Evolutionary conservation across 176 grass and related monocot species (phyloP).

Genomic region (Hyparrhenia diplandra): DNA sequence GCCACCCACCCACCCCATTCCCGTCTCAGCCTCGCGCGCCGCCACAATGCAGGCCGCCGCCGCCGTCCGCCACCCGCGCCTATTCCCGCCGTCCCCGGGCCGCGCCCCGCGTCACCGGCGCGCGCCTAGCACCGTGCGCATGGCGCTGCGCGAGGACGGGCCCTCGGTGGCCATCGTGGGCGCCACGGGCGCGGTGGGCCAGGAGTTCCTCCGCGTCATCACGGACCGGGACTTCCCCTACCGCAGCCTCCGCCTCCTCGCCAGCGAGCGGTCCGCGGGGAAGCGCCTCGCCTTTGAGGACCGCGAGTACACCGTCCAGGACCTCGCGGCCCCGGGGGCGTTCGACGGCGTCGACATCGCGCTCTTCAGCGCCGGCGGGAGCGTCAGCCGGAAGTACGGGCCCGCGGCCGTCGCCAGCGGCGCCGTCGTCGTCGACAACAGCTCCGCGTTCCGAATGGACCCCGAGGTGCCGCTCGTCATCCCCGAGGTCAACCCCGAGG

Average conservation of each 20-base stretch:
- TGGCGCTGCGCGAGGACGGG: constrained; percentile 75
- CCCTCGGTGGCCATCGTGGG: constrained; percentile 86
- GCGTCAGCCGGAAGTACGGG: constrained; percentile 53
- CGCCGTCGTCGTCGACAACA: constrained; percentile 88
- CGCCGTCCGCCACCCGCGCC: constrained; percentile 39
- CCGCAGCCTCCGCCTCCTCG: constrained; percentile 64
- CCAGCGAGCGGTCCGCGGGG: constrained; percentile 79
- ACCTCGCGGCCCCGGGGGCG: constrained; percentile 62
- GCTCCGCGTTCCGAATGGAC: constrained; percentile 90
- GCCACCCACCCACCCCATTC: background rate
- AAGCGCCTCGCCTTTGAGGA: constrained; percentile 69
- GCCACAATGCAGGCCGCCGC: constrained; percentile 65
- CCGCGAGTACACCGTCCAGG: constrained; percentile 64
- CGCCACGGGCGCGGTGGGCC: constrained; percentile 85
- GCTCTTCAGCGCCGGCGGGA: constrained; percentile 84
- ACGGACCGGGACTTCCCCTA: constrained; percentile 84
- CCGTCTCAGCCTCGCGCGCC: background rate
- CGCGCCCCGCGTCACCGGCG: background rate
- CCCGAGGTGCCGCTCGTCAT: constrained; percentile 86
- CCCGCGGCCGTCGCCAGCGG: constrained; percentile 69
- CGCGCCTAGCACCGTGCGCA: constrained; percentile 42
- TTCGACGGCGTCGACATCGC: constrained; percentile 89
- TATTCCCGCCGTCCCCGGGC: constrained; percentile 10
- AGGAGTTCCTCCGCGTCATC: constrained; percentile 90
- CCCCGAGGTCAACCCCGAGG: constrained; percentile 92